These are phyloP conservation scores for Exophiala xenobiotica DNA, from an alignment of 2,329 filamentous ascomycete species.

Conservation along the genomic window DNA sequence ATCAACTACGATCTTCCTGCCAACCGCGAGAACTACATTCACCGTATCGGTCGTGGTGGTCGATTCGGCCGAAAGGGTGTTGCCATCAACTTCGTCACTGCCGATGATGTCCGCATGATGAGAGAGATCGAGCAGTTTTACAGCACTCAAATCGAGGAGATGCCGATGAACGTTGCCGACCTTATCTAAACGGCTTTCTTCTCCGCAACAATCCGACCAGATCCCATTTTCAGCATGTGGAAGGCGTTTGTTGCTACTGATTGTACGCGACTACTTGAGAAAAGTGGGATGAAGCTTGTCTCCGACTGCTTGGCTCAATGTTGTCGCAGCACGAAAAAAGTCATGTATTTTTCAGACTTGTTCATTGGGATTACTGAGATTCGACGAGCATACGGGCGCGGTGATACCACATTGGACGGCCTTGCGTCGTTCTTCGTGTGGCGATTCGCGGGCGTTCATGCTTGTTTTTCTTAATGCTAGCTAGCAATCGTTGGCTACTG, in stretches of 20 bases:
- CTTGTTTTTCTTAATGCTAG: slow-evolving; percentile 22
- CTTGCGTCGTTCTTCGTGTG: slow-evolving; percentile 17
- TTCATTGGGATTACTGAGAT: slow-evolving; percentile 10
- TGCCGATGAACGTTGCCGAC: slow-evolving; percentile 85
- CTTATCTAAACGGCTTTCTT: slow-evolving; percentile 31
- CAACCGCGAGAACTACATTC: slow-evolving; percentile 99
- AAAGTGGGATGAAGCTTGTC: slow-evolving; percentile 34
- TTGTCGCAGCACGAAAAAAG: slow-evolving; percentile 25
- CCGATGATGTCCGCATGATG: slow-evolving; percentile 99
- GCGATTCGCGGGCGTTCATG: slow-evolving; percentile 26
- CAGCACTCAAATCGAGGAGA: slow-evolving; percentile 99
- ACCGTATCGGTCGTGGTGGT: slow-evolving; percentile 98
- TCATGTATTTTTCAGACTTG: slow-evolving; percentile 23
- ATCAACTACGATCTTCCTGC: slow-evolving; percentile 99
- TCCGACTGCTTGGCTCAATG: slow-evolving; percentile 33
- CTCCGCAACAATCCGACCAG: slow-evolving; percentile 14
- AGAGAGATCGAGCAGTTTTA: slow-evolving; percentile 99
- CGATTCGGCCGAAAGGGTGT: slow-evolving; percentile 99
- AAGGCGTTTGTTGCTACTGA: slow-evolving; percentile 30
- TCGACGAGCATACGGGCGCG: slow-evolving; percentile 24
- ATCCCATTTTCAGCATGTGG: slow-evolving; percentile 27
- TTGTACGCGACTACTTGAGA: slow-evolving; percentile 27
- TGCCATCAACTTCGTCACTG: slow-evolving; percentile 99
- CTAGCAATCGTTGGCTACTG: slow-evolving; percentile 28
- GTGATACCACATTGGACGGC: slow-evolving; percentile 22